Percentiles rank a stretch among this genome's conserved stretches.
These are phyloP conservation scores for Phytophthora citricola DNA, from an alignment of 352 stramenopile genomes.

Conservation along the genomic window DNA sequence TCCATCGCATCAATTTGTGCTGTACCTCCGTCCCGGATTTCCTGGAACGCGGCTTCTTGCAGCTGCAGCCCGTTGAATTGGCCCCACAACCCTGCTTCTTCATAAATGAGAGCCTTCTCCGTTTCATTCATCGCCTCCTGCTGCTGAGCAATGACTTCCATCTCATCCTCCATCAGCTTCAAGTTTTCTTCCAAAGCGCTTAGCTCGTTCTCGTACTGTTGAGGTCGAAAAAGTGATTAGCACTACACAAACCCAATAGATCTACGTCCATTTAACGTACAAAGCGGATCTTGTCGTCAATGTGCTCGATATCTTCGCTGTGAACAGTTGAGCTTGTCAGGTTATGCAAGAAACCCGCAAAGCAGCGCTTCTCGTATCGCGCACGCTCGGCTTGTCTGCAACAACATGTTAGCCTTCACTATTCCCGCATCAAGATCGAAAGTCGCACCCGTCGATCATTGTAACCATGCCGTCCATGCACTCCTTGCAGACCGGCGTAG, in stretches of 20 bases:
- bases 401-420: background rate
- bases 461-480: conserved; percentile 80
- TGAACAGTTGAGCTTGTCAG: conserved; percentile 51
- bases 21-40: conserved; percentile 60
- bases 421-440: conserved; percentile 2
- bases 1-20: conserved; percentile 70
- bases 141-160: conserved; percentile 53
- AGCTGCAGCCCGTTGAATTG: conserved; percentile 65
- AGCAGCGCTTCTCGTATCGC: conserved; percentile 76
- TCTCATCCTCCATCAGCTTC: conserved; percentile 76
- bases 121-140: conserved; percentile 60
- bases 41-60: conserved; percentile 54
- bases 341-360: conserved; percentile 62
- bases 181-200: conserved; percentile 65
- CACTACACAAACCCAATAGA: background rate
- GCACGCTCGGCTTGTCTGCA: conserved; percentile 69
- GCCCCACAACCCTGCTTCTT: conserved; percentile 66
- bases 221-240: background rate
- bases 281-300: conserved; percentile 78
- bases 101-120: conserved; percentile 47
- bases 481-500: conserved; percentile 73
- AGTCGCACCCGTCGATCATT: conserved; percentile 65
- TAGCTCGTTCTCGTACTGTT: conserved; percentile 77
- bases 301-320: conserved; percentile 67
- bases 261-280: conserved; percentile 35